Evolutionary conservation across 805 yeast genomes (phyloP).

Genomic region (Wickerhamiella brachini): DNA sequence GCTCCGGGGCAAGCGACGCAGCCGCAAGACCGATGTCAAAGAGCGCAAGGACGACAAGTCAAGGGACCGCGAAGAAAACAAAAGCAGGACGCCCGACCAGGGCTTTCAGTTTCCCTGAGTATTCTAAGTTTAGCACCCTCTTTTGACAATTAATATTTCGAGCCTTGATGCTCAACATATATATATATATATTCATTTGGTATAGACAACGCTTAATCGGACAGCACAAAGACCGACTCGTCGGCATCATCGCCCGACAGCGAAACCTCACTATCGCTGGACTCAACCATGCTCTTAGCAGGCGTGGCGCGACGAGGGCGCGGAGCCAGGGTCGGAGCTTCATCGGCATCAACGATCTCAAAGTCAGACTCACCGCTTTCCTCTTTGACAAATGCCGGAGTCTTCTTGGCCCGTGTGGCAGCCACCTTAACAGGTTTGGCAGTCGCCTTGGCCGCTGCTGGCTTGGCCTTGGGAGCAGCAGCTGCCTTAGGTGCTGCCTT

Average conservation of each 20-base stretch:
- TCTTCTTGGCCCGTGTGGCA: too few relatives aligned
- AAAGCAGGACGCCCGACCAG: not conserved
- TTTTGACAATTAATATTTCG: not conserved
- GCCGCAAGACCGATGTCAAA: constrained; percentile 12
- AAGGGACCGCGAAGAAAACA: not conserved
- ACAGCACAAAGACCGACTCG: constrained; percentile 4
- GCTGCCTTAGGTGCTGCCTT: too few relatives aligned
- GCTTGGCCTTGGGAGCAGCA: not conserved
- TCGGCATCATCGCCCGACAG: not conserved
- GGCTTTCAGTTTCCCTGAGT: constrained; percentile 15
- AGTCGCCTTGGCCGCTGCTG: too few relatives aligned
- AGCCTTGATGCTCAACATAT: not conserved
- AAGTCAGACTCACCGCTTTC: constrained; percentile 6
- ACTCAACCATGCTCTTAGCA: not conserved
- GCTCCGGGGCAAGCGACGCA: constrained; percentile 19
- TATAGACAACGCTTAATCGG: constrained; percentile 2
- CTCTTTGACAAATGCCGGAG: not conserved
- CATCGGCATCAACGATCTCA: not conserved
- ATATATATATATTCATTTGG: not conserved
- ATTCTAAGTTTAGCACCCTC: too few relatives aligned
- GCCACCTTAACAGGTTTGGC: constrained; percentile 17
- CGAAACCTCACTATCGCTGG: not conserved
- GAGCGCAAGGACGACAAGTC: constrained; percentile 4
- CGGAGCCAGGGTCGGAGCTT: not conserved
- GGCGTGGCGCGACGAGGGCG: constrained; percentile 2